Evolutionary conservation across 352 stramenopile species (phyloP), one percentile per base, ranked within the genome.

Genomic region (Globisporangium echinulatum): DNA sequence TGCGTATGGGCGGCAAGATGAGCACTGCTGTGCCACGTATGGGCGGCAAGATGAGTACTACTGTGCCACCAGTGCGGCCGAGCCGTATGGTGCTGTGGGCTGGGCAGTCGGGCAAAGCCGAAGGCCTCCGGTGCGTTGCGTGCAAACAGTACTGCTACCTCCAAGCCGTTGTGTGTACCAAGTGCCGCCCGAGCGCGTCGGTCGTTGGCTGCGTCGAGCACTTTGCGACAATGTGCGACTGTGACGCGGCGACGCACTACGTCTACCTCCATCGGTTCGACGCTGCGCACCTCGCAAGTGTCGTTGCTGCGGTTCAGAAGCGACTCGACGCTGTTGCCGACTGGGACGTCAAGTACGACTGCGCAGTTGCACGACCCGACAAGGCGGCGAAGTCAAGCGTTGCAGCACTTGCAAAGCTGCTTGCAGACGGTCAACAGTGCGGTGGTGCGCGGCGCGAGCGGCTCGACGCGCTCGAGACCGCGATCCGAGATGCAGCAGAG

Each of bases 141-240:
- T 94, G 85, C 66, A 90, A 91, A 33, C 85, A 94, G 60, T 94
- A 94, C 59, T 94, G 85, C 63, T 94, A 89, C 65, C 54, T 94
- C 1, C 79, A 92, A 57, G 85, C 85, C 11, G 85, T 94, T 0
- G 83, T 90, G 19, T 94, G 85, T 49, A 85, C 79, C 1, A 79
- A 73, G 44, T 94, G 85, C 33, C 79, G 81, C 2, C 74, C 82
- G 40, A 68, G 74, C 1, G 74, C 70, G 38, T 33, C 25, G 25
- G 77, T 65, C 10, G 82, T 94, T n/a, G 85, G 82, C 0, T 94
- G 85, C 52, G 50, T 79, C 17, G 80, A 92, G 4, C 85, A 94
- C 60, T 91, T 87, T 48, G 36, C 71, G 0, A 68, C 63, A n/a
- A 90, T 91, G 82, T 94, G 85, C 68, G 85, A 87, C 59, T 94